Evolutionary conservation across 768 basidiomycete species (phyloP).

Genomic region (Agrocybe pediades): DNA sequence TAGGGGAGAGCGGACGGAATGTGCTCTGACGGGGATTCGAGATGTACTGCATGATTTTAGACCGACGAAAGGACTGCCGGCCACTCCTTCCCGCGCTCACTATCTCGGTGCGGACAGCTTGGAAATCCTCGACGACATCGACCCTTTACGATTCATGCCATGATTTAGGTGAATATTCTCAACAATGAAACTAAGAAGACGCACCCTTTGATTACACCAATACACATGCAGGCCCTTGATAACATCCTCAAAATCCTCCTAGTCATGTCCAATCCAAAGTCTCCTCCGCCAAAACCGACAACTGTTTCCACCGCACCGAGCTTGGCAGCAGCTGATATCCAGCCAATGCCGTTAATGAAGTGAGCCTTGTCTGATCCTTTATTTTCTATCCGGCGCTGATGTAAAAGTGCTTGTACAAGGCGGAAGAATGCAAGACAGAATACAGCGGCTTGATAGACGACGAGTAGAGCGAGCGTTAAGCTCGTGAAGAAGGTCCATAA

Average conservation of each 20-base stretch:
- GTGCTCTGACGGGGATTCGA: constrained; percentile 57
- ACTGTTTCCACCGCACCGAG: constrained; percentile 67
- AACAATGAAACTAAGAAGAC: constrained; percentile 19
- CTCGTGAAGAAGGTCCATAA: constrained; percentile 61
- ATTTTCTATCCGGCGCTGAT: constrained; percentile 54
- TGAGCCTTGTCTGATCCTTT: constrained; percentile 45
- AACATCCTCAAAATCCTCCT: constrained; percentile 61
- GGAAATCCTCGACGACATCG: constrained; percentile 57
- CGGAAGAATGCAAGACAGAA: constrained; percentile 65
- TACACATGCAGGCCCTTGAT: constrained; percentile 53
- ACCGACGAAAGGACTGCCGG: constrained; percentile 28
- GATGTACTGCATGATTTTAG: constrained; percentile 47
- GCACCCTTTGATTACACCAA: constrained; percentile 72
- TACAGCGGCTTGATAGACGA: constrained; percentile 55
- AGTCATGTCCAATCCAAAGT: constrained; percentile 53
- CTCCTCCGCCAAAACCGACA: constrained; percentile 58
- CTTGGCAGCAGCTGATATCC: constrained; percentile 63
- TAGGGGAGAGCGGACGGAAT: constrained; percentile 55
- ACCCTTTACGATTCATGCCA: constrained; percentile 37
- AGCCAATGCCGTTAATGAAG: constrained; percentile 61
- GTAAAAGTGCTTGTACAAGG: constrained; percentile 48
- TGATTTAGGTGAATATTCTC: neutral
- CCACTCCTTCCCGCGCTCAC: constrained; percentile 17
- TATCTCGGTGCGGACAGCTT: constrained; percentile 42
- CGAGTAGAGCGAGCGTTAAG: constrained; percentile 60